Evolutionary conservation across 2,329 filamentous ascomycete species (phyloP).

Genomic region (Neurospora sp.): DNA sequence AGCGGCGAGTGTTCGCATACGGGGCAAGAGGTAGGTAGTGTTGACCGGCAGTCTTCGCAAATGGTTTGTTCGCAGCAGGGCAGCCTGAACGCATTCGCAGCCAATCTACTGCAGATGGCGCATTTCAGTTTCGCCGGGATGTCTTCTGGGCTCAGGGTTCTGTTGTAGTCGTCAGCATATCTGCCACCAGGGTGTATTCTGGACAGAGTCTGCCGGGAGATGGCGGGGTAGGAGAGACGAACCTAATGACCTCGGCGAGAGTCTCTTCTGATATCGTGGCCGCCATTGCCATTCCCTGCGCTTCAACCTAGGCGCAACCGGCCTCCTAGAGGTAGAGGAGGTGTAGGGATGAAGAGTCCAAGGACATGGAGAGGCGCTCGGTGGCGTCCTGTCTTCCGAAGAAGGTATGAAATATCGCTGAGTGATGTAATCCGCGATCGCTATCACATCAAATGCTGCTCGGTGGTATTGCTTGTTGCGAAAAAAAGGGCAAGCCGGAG

Average conservation of each 20-base stretch:
- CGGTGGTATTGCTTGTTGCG: not conserved
- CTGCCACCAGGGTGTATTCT: not conserved
- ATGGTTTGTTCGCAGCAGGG: constrained; percentile 95
- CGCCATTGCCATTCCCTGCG: constrained; percentile 14
- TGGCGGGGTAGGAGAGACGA: constrained; percentile 10
- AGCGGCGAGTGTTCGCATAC: constrained; percentile 90
- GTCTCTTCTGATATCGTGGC: constrained; percentile 28
- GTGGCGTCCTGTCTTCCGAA: not conserved
- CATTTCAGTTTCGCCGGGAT: constrained; percentile 96
- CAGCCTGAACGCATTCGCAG: constrained; percentile 80
- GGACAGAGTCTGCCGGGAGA: constrained; percentile 1
- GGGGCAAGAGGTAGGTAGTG: constrained; percentile 70
- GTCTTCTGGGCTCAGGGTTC: constrained; percentile 69
- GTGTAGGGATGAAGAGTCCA: not conserved
- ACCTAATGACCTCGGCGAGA: constrained; percentile 52
- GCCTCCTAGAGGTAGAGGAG: constrained; percentile 1
- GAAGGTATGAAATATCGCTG: not conserved
- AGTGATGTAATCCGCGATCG: not conserved
- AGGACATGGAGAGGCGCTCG: not conserved
- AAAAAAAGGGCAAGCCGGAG: not conserved
- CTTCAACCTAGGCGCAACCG: constrained; percentile 5
- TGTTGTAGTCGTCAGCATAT: constrained; percentile 25
- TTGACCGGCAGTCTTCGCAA: constrained; percentile 76
- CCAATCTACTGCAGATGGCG: constrained; percentile 84
- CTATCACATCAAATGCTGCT: not conserved